Evolutionary conservation across 2,329 filamentous ascomycete genomes (phyloP).

Genomic region (Calonectria pauciramosa): DNA sequence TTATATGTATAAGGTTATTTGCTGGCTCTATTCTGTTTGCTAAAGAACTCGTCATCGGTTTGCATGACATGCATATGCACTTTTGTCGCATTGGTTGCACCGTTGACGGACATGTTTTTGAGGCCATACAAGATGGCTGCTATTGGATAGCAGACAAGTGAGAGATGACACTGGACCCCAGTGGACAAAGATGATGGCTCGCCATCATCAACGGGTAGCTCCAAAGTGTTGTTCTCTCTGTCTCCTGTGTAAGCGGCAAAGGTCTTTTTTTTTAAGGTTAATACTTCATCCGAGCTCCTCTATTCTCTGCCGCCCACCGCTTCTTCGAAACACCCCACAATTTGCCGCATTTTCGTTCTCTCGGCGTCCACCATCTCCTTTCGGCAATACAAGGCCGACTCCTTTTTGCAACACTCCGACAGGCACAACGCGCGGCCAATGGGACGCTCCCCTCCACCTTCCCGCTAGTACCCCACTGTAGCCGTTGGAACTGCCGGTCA

Average conservation of each 20-base stretch:
- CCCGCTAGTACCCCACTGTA: neutral
- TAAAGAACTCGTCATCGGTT: neutral
- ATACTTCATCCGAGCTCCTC: neutral
- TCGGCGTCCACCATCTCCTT: neutral
- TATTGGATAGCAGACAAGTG: neutral
- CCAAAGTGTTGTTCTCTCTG: neutral
- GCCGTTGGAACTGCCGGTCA: conserved; percentile 18
- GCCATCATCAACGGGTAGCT: neutral
- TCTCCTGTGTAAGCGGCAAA: neutral
- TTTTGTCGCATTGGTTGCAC: neutral
- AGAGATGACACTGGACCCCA: neutral
- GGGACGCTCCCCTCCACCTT: neutral
- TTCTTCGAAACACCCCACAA: neutral
- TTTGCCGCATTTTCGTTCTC: neutral
- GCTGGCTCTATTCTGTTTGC: neutral
- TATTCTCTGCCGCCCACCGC: neutral
- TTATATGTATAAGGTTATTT: neutral
- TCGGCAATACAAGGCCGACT: neutral
- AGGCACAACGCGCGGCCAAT: neutral
- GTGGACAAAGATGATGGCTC: neutral
- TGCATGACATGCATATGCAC: neutral
- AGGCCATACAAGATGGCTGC: neutral
- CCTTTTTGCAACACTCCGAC: neutral
- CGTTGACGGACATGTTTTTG: neutral
- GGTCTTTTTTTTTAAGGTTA: conserved; percentile 11